Conservation (phyloP, 805 yeast species). For the Kockiozyma suomiensis region DNA sequence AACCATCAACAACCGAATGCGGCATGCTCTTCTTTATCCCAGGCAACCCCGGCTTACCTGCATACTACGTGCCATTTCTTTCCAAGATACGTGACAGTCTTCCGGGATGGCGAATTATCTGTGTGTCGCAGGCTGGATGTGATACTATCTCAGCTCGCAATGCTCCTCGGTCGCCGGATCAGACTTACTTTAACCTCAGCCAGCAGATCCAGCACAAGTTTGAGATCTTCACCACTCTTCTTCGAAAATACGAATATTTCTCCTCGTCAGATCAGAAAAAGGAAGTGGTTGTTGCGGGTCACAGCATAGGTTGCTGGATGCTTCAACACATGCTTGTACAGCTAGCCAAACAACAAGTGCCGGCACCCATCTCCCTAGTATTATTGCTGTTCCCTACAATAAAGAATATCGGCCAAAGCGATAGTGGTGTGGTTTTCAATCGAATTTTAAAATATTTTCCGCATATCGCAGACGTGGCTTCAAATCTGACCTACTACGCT, state of each 20-base stretch:
- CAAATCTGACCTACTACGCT: conserved; percentile 35
- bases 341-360: conserved; percentile 32
- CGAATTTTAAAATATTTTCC: conserved; percentile 32
- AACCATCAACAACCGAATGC: conserved; percentile 2
- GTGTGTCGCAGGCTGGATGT: conserved; percentile 70
- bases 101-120: conserved; percentile 56
- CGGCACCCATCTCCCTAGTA: conserved; percentile 47
- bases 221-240: conserved; percentile 49
- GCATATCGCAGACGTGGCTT: conserved; percentile 40
- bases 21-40: conserved; percentile 62
- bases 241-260: conserved; percentile 18
- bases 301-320: conserved; percentile 72
- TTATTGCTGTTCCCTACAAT: conserved; percentile 75
- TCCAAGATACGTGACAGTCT: conserved; percentile 46
- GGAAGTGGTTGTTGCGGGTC: conserved; percentile 59
- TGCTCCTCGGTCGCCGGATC: conserved; percentile 11
- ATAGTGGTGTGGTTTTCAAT: conserved; percentile 46
- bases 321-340: conserved; percentile 54
- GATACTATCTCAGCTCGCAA: conserved; percentile 30
- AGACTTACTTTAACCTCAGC: conserved; percentile 47
- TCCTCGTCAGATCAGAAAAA: conserved; percentile 31
- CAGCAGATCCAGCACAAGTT: conserved; percentile 64
- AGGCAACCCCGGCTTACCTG: conserved; percentile 76
- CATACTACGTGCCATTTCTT: conserved; percentile 62
- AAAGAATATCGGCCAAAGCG: conserved; percentile 56